These are phyloP conservation scores for Pseudozyma sp. DNA, from an alignment of 1,284 basidiomycete species.

Conservation along the genomic window DNA sequence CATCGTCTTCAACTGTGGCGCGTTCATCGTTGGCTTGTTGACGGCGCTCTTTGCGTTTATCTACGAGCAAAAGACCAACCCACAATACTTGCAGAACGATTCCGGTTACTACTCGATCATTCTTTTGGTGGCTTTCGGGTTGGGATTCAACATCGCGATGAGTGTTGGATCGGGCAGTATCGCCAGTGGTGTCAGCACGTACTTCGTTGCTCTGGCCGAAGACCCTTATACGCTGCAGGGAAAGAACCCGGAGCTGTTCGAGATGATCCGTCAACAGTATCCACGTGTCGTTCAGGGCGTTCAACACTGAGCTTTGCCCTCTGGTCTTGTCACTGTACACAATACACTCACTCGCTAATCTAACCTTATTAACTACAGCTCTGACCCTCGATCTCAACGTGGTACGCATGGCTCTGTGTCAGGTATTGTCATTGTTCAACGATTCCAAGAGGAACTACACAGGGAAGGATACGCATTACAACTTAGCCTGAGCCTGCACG, in stretches of 20 bases:
- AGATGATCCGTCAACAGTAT: constrained; percentile 62
- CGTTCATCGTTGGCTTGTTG: constrained; percentile 81
- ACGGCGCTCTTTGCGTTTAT: constrained; percentile 84
- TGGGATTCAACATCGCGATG: constrained; percentile 69
- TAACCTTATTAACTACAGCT: no score
- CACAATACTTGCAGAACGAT: constrained; percentile 58
- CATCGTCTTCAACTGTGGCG: constrained; percentile 71
- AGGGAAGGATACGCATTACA: constrained; percentile 5
- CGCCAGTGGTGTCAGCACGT: constrained; percentile 65
- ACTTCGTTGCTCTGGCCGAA: constrained; percentile 68
- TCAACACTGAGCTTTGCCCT: constrained; percentile 14
- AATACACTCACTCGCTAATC: neutral
- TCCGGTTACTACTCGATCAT: constrained; percentile 52
- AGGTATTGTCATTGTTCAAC: no score
- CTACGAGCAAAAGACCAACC: constrained; percentile 74
- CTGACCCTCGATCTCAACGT: neutral
- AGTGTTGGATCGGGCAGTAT: constrained; percentile 67
- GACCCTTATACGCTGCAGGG: constrained; percentile 56
- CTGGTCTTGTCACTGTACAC: neutral
- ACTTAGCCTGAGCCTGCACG: constrained; percentile 28
- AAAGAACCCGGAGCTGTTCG: constrained; percentile 56
- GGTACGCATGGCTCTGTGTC: neutral
- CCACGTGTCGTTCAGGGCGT: constrained; percentile 68
- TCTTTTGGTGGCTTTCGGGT: constrained; percentile 61
- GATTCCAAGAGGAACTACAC: neutral